Conservation (phyloP, 805 yeast species). For the Ogataea pignaliae region DNA sequence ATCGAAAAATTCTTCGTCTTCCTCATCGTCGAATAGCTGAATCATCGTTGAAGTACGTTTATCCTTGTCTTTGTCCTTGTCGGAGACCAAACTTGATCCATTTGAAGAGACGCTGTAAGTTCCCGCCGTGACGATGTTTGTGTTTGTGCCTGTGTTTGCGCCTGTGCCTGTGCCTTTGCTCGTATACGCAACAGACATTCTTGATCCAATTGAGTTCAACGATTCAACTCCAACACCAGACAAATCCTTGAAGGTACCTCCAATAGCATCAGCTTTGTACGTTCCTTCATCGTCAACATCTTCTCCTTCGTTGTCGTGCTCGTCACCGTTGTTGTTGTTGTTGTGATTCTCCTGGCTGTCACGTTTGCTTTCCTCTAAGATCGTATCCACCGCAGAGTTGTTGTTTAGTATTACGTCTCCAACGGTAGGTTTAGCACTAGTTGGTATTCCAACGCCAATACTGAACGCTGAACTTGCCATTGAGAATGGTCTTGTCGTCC, state of each 20-base stretch:
- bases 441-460: constrained; percentile 25
- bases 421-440: constrained; percentile 41
- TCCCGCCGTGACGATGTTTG: too few species aligned
- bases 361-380: constrained; percentile 20
- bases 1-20: constrained; percentile 30
- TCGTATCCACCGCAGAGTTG: constrained; percentile 50
- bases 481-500: constrained; percentile 19
- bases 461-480: constrained; percentile 25
- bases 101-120: too few species aligned
- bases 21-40: constrained; percentile 41
- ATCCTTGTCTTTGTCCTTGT: background rate
- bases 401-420: constrained; percentile 61
- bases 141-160: too few species aligned
- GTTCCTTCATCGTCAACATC: background rate
- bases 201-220: constrained; percentile 3
- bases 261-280: background rate
- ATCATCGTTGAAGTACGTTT: constrained; percentile 37
- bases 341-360: constrained; percentile 1
- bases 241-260: background rate
- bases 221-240: too few species aligned
- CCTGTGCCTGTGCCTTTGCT: constrained; percentile 1
- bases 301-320: background rate
- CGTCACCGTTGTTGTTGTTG: constrained; percentile 4
- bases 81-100: too few species aligned
- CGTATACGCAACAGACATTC: constrained; percentile 20